These are phyloP conservation scores for Kodamaea kaohsiungensis DNA, from an alignment of 805 yeast genomes.

Conservation along the genomic window DNA sequence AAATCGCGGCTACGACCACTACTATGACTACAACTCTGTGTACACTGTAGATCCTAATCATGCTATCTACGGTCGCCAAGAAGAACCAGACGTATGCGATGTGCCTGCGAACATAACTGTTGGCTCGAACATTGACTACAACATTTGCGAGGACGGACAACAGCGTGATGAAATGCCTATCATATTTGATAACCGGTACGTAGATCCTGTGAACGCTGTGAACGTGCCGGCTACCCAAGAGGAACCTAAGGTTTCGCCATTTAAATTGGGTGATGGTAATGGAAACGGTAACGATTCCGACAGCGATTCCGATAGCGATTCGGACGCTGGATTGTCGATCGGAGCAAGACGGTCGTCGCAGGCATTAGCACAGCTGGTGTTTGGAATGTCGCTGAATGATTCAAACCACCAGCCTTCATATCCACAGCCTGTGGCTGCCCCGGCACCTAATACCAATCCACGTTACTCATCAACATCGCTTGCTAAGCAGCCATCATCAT, in stretches of 20 bases:
- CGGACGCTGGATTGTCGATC: constrained; percentile 37
- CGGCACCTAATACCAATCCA: constrained; percentile 32
- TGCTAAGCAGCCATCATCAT: constrained; percentile 45
- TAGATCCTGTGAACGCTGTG: not conserved
- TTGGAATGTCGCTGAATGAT: constrained; percentile 22
- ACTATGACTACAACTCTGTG: constrained; percentile 79
- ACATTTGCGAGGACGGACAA: constrained; percentile 27
- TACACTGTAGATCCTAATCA: constrained; percentile 55
- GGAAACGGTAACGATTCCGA: not conserved
- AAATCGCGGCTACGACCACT: constrained; percentile 71
- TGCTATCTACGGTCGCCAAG: constrained; percentile 34
- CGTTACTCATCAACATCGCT: constrained; percentile 35
- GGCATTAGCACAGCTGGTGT: constrained; percentile 44
- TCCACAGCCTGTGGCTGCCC: constrained; percentile 28
- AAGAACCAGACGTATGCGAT: constrained; percentile 44
- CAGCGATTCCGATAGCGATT: not conserved
- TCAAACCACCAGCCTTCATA: constrained; percentile 15
- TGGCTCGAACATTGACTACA: constrained; percentile 43
- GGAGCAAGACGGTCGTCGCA: constrained; percentile 42
- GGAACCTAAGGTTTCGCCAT: not conserved
- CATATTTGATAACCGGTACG: constrained; percentile 16
- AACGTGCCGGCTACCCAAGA: not conserved
- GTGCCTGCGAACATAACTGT: constrained; percentile 47
- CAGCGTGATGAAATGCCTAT: constrained; percentile 22
- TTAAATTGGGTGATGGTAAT: not conserved